Conservation (phyloP, 306 rosid species). For the Herpetospermum pedunculosum region DNA sequence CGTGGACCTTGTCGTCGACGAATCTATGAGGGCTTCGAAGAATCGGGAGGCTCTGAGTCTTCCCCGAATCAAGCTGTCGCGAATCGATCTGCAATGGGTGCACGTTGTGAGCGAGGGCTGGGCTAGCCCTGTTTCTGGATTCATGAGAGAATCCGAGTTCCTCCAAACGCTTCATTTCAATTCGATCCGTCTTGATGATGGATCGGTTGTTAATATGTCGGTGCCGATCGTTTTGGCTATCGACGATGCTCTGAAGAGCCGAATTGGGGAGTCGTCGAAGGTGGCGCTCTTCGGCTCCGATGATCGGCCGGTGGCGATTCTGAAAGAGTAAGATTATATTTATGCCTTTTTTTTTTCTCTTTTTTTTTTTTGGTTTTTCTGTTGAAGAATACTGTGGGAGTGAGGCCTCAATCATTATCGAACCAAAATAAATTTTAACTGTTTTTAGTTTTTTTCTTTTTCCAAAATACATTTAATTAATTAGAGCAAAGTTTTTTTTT, state of each 20-base stretch:
- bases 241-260: slow-evolving; percentile 60
- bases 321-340: slow-evolving; percentile 66
- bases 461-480: too few species aligned
- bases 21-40: slow-evolving; percentile 33
- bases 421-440: too few species aligned
- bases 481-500: too few species aligned
- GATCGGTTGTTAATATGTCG: slow-evolving; percentile 81
- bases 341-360: neutral
- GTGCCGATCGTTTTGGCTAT: slow-evolving; percentile 85
- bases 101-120: slow-evolving; percentile 94
- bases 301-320: slow-evolving; percentile 59
- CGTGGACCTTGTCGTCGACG: slow-evolving; percentile 53
- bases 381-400: too few species aligned
- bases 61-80: slow-evolving; percentile 53
- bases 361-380: neutral
- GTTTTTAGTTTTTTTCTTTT: too few species aligned
- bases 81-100: slow-evolving; percentile 78
- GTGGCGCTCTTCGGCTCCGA: slow-evolving; percentile 67
- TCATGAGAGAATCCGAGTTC: slow-evolving; percentile 94
- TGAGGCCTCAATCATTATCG: too few species aligned
- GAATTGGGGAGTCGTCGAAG: slow-evolving; percentile 44
- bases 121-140: slow-evolving; percentile 82
- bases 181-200: slow-evolving; percentile 62
- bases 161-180: slow-evolving; percentile 99
- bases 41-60: slow-evolving; percentile 48